phyloP scores from a whole-genome alignment of 345 rosid species.

The Balakata baccata region DNA sequence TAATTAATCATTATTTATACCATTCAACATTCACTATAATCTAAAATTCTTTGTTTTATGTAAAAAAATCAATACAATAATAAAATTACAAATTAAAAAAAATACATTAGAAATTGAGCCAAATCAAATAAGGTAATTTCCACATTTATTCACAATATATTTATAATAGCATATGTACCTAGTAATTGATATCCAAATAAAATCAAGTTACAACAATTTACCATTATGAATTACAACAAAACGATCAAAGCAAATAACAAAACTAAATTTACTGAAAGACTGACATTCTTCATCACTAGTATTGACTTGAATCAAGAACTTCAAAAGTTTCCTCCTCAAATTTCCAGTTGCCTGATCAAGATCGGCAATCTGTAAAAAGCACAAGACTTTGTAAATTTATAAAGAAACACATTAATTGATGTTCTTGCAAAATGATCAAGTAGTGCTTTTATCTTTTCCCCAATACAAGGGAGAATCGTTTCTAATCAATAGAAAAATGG shows the following conservation, averaged over 20 bases:
- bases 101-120: too few relatives aligned
- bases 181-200: not conserved
- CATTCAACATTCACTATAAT: too few relatives aligned
- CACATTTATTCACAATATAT: not conserved
- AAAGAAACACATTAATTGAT: not conserved
- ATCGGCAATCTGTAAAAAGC: constrained; percentile 67
- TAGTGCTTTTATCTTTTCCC: not conserved
- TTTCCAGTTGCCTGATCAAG: constrained; percentile 63
- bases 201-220: not conserved
- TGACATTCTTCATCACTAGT: constrained; percentile 98
- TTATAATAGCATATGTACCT: not conserved
- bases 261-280: constrained; percentile 19
- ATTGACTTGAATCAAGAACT: constrained; percentile 86
- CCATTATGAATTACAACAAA: not conserved
- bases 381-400: not conserved
- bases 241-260: not conserved
- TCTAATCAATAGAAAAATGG: not conserved
- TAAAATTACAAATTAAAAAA: too few relatives aligned
- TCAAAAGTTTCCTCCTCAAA: constrained; percentile 73
- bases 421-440: not conserved
- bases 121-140: not conserved
- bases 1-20: too few relatives aligned
- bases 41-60: too few relatives aligned
- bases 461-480: not conserved
- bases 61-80: too few relatives aligned